Base-by-base conservation (phyloP, 1,284 basidiomycete genomes). In the Cerioporus squamosus region DNA sequence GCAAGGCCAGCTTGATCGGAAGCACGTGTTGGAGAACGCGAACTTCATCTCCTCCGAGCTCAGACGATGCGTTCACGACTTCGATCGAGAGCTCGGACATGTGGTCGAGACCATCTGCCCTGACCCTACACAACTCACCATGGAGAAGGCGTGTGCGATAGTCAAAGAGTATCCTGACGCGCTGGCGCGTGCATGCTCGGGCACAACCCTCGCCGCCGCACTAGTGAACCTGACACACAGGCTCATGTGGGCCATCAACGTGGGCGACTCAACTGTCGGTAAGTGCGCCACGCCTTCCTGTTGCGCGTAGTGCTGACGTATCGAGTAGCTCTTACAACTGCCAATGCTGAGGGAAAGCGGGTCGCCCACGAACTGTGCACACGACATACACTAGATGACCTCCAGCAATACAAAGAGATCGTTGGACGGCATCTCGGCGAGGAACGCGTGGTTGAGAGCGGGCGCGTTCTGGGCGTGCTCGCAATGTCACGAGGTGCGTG, bases 181-280 rank as follows among this genome's bases (percentile, higher is more conserved):
- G 2, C 26, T 58, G n/a, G 40, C 47, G 23, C 51, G 57, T 8
- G 57, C 57, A n/a, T 58, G 29, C 44, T 44, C 57, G 3, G 57
- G 57, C 3, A 58, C 57, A 1, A 58, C 57, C 6, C 29, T 58
- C 9, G 57, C 57, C 14, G 57, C 57, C 26, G 51, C 57, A 5
- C 18, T 58, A 15, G 46, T 58, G 20, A 49, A 58, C 36, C 24
- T 58, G 2, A 31, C 20, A 7, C 42, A 58, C 22, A 48, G 46
- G 18, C 18, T 58, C 43, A 42, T 58, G 57, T 59, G 57, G 53
- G 39, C 57, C 6, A 54, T 54, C 26, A 59, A 59, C 17, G 48
- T 59, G 3, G 57, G 57, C 5, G 53, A 59, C 15, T 59, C 57
- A 7, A 55, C 53, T 8, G 38, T 59, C 29, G 57, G 52, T 54